Evolutionary conservation across 2,329 filamentous ascomycete species (phyloP), one percentile per base, ranked within the genome.

Genomic region (Fusarium mundagurra): DNA sequence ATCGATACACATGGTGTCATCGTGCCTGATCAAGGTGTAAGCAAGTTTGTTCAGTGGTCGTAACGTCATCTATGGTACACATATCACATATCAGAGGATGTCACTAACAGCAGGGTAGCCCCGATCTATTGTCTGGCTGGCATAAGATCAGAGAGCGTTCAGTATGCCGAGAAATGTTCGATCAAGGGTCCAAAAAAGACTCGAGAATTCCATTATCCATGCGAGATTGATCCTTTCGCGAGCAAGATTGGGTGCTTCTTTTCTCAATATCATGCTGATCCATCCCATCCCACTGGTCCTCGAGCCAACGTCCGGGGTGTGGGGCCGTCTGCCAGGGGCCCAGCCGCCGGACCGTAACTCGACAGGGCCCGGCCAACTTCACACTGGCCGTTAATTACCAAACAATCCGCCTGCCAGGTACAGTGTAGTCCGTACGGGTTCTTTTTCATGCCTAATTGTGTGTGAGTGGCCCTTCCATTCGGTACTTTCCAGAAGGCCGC

Each of bases 271-370:
- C 41, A 34, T n/a, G 27, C 50, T 39, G 34, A 64, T 36, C 39
- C 39, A 44, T 24, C 34, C 57, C 47, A 50, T 39, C 43, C 61
- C 61, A 75, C 66, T 45, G 58, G 65, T 58, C 66, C 69, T 75
- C 41, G 67, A 74, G 64, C 75, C 70, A 78, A 69, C 72, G 67
- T 68, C 70, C 77, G 77, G 77, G 66, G 74, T 67, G 75, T 78
- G 76, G 77, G 77, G 77, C 77, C 75, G 74, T 62, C 34, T 69
- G 65, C 65, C 63, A 69, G 74, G 75, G 72, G 55, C 62, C 62
- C 64, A 75, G 67, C 71, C 68, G 61, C 67, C 62, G 59, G 53
- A 68, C 55, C 59, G 67, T 55, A 59, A 66, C 60, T 72, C 54
- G 62, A 67, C 61, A 64, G 58, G 68, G 59, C 51, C 65, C 67